Base-by-base conservation (phyloP, 2,329 filamentous ascomycete genomes). In the Orbilia quercus region DNA sequence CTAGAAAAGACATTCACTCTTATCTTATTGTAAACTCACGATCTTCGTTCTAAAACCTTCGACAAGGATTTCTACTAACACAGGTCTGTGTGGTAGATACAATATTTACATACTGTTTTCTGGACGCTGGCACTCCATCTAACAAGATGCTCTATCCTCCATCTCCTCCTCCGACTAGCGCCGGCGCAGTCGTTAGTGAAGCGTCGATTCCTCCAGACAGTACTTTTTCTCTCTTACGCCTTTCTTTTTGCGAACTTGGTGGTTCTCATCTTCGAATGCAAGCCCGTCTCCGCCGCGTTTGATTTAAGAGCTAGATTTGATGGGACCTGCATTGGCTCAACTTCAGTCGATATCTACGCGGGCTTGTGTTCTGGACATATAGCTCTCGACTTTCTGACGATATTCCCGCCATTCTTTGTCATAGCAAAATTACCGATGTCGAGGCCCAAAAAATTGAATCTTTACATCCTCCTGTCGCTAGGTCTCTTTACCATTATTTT, bases 91-190 rank as follows among this genome's bases (percentile, higher is more conserved):
- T 22, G 1, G 7, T 57, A 73, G 69, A 54, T 74, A 40, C 70
- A 74, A 64, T 74, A 67, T 40, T 51, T 74, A 18, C 70, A 74
- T 54, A 74, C 70, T 3, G 57, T 74, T 6, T 69, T 67, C 16
- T 74, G 70, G 70, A 69, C 64, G 2, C 6, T 74, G n/a, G 70
- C 70, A 0, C 57, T 74, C 12, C 70, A 74, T 18, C 64, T 74
- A 12, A 74, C 70, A 18, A 48, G 70, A 23, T 69, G 62, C 16
- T 74, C 70, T 3, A 69, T 74, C 6, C 50, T 74, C 3, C 70
- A 74, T 22, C 70, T 74, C 18, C 70, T 74, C 3, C 63, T 74
- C 1, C 40, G 70, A 22, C 63, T 74, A 2, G 55, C 70, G 11
- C 62, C 70, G 1, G 50, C 62, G 7, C 64, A 67, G 22, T 69